phyloP scores from a whole-genome alignment of 208 protist genomes.

The Trypanosomatidae sp. region DNA sequence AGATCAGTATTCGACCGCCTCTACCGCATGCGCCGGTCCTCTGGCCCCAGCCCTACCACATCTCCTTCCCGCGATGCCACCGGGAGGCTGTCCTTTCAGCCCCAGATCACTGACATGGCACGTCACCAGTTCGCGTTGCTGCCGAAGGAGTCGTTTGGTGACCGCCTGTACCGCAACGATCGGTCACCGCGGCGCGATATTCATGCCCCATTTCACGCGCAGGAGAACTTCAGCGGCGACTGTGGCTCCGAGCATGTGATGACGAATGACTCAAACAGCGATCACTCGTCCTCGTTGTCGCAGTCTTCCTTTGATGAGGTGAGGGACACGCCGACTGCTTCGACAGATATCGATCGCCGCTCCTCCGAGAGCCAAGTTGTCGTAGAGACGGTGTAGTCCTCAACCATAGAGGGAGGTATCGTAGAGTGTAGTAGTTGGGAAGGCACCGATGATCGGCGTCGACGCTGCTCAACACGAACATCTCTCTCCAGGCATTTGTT shows the following conservation, averaged over 20 bases:
- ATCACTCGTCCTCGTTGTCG: conserved; percentile 16
- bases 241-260: conserved; percentile 18
- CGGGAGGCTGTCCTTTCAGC: conserved; percentile 30
- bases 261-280: background rate
- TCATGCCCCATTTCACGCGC: conserved; percentile 9
- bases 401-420: too few species aligned
- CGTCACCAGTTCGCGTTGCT: conserved; percentile 19
- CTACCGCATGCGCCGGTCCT: conserved; percentile 23
- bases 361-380: conserved; percentile 6
- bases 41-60: conserved; percentile 18
- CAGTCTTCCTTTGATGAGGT: conserved; percentile 13
- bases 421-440: background rate
- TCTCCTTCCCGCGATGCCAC: conserved; percentile 16
- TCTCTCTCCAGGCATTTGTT: background rate
- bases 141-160: conserved; percentile 31
- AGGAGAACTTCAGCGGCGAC: conserved; percentile 18
- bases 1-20: conserved; percentile 40
- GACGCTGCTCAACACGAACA: background rate
- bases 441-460: background rate
- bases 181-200: conserved; percentile 17
- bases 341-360: background rate
- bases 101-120: conserved; percentile 51
- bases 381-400: conserved; percentile 10
- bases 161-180: conserved; percentile 40
- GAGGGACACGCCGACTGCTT: background rate